Percentiles rank a stretch among this genome's conserved stretches.
These are phyloP conservation scores for Fusarium sp. DNA, from an alignment of 2,329 filamentous ascomycete genomes.

Conservation along the genomic window DNA sequence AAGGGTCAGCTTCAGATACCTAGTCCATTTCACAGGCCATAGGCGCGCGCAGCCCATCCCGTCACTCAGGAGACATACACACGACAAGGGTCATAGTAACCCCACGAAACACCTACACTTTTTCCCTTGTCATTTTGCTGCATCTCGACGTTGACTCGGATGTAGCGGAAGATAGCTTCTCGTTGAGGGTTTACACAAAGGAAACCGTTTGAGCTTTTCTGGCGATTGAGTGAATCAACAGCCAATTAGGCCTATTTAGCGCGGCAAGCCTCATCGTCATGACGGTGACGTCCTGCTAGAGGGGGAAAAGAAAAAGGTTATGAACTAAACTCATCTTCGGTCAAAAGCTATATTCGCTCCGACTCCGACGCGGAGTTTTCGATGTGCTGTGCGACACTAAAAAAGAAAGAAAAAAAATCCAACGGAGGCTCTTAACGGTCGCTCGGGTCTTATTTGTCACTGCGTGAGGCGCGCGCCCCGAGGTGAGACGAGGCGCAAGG, in stretches of 20 bases:
- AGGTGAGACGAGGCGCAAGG: constrained; percentile 18
- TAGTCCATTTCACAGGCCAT: constrained; percentile 7
- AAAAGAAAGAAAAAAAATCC: neutral
- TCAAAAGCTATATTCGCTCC: constrained; percentile 18
- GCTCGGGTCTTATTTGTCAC: constrained; percentile 18
- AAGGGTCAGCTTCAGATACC: constrained; percentile 25
- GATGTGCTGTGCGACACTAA: neutral
- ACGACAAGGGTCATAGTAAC: constrained; percentile 11
- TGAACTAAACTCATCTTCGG: constrained; percentile 3
- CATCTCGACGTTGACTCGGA: constrained; percentile 24
- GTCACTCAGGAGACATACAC: constrained; percentile 10
- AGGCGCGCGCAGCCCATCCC: constrained; percentile 23
- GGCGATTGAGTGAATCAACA: constrained; percentile 15
- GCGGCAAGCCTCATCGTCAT: constrained; percentile 32
- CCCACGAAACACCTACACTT: constrained; percentile 24
- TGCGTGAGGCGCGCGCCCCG: constrained; percentile 18
- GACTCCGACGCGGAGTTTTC: constrained; percentile 28
- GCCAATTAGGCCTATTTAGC: constrained; percentile 7
- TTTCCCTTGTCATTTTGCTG: neutral
- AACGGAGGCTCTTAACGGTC: constrained; percentile 19
- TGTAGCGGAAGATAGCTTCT: constrained; percentile 27
- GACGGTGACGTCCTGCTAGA: constrained; percentile 26
- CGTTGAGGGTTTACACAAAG: constrained; percentile 3
- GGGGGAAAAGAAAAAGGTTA: neutral
- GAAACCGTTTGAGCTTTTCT: constrained; percentile 19